Evolutionary conservation across 2,329 filamentous ascomycete genomes (phyloP).

Genomic region (Neurospora sp.): DNA sequence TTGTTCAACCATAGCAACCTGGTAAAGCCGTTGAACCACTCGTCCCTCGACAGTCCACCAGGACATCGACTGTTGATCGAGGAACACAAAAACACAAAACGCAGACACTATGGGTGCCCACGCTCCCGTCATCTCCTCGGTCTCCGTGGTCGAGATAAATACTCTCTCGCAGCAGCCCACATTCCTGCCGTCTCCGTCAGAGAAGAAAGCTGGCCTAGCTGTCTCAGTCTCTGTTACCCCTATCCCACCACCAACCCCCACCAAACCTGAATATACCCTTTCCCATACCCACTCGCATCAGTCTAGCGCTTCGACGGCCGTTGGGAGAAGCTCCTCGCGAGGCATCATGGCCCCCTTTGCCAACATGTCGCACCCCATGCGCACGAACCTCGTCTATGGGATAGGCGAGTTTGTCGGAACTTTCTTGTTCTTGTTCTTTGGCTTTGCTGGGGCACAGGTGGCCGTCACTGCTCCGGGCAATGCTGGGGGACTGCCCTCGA

Average conservation of each 20-base stretch:
- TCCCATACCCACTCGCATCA: background rate
- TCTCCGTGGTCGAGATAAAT: background rate
- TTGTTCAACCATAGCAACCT: background rate
- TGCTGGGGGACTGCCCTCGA: slow-evolving; percentile 8
- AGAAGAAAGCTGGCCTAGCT: background rate
- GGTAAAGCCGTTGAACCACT: background rate
- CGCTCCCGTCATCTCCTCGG: background rate
- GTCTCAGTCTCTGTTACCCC: background rate
- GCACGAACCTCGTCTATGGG: slow-evolving; percentile 24
- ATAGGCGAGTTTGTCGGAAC: slow-evolving; percentile 33
- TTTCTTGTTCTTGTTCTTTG: slow-evolving; percentile 33
- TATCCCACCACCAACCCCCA: background rate
- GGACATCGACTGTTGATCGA: background rate
- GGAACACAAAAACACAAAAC: background rate
- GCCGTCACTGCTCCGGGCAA: slow-evolving; percentile 12
- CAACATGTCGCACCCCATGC: slow-evolving; percentile 1
- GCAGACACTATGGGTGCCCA: background rate
- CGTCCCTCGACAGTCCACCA: background rate
- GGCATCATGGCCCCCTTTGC: background rate
- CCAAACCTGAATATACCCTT: background rate
- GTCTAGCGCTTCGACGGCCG: background rate
- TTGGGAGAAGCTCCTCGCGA: background rate
- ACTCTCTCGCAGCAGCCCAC: background rate
- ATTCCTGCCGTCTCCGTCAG: background rate
- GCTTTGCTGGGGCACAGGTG: slow-evolving; percentile 24